Evolutionary conservation across 768 basidiomycete genomes (phyloP).

Genomic region (Gyrodon lividus): DNA sequence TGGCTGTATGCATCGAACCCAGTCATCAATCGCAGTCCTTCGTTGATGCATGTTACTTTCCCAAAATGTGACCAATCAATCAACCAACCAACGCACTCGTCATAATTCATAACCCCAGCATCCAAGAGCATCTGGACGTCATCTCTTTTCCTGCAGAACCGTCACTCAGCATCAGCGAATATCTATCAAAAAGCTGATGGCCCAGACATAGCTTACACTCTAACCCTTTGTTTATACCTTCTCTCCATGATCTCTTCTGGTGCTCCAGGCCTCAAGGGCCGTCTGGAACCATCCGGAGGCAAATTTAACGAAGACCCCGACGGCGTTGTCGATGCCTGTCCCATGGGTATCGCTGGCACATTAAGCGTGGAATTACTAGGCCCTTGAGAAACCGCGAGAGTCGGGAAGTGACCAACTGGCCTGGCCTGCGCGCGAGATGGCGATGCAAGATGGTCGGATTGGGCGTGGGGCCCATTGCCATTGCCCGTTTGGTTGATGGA

Average conservation of each 20-base stretch:
- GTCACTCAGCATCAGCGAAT: neutral
- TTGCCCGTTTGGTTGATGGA: neutral
- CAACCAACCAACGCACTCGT: neutral
- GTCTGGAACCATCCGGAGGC: neutral
- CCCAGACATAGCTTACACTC: neutral
- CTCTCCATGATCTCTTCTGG: neutral
- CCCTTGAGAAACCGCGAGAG: neutral
- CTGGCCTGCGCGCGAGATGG: neutral
- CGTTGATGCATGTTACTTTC: neutral
- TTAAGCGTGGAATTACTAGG: neutral
- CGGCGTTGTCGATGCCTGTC: neutral
- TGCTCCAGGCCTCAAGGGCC: neutral
- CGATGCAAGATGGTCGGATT: neutral
- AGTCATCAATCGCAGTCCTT: neutral
- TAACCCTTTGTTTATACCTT: neutral
- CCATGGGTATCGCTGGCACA: neutral
- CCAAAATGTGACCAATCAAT: neutral
- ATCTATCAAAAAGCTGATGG: neutral
- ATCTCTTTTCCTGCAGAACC: neutral
- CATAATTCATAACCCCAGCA: neutral
- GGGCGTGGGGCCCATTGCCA: neutral
- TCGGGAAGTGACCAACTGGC: neutral
- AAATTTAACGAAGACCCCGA: neutral
- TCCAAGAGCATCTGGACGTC: neutral
- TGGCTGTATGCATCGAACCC: slow-evolving; percentile 36